A percentile compares a stretch with the other conserved stretches of the same genome.
Conservation (phyloP, 139 green algal species). For the Chlorella sp. region DNA sequence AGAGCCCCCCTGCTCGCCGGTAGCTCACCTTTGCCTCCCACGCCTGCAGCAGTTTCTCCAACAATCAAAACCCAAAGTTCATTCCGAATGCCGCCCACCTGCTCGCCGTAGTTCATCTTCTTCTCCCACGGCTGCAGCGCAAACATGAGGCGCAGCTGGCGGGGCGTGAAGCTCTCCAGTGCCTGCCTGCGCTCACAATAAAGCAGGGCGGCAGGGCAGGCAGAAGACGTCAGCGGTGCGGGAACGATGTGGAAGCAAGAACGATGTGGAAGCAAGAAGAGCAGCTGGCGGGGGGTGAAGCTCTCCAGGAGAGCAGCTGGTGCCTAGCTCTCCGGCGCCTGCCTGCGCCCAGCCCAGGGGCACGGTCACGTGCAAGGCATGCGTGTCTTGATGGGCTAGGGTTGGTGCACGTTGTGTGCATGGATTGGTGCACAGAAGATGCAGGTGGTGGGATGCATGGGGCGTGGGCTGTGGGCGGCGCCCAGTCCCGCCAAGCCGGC, state of each 20-base stretch:
- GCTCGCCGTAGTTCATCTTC: conserved; percentile 78
- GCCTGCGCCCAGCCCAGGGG: conserved; percentile 55
- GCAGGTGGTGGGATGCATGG: not conserved
- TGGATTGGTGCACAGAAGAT: no score
- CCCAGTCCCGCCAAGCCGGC: not conserved
- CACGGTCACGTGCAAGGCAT: not conserved
- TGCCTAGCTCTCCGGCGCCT: no score
- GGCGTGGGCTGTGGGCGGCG: conserved; percentile 5
- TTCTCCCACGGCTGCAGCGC: conserved; percentile 91
- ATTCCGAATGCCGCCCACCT: no score
- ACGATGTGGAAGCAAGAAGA: conserved; percentile 98
- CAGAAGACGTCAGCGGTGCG: no score
- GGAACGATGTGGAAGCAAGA: no score
- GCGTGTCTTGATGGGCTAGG: no score
- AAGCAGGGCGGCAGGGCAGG: not conserved
- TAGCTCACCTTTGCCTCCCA: no score
- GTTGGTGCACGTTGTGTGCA: not conserved
- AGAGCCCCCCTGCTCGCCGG: no score
- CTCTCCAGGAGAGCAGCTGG: no score
- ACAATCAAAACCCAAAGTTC: no score
- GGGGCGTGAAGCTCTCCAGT: conserved; percentile 80
- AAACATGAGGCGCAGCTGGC: conserved; percentile 97
- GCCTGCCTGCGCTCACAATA: conserved; percentile 70
- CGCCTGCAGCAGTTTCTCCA: no score
- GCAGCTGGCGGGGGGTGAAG: conserved; percentile 89